Percentiles rank a stretch among this genome's conserved stretches.
Conservation (phyloP, 75 land plant genomes). For the Azolla pinnata region DNA sequence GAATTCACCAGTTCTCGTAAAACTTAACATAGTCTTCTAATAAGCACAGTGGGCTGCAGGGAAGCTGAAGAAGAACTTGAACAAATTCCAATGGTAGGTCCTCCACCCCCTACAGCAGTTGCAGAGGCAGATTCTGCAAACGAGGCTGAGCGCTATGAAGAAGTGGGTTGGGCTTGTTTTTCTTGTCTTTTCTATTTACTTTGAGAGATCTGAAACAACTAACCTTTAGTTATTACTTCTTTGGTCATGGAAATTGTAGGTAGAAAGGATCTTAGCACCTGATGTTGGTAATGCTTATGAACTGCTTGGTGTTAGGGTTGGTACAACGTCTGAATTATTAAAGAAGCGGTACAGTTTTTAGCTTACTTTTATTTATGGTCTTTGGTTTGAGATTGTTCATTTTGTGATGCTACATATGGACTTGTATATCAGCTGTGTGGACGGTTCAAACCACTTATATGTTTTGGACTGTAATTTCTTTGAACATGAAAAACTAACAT, state of each 20-base stretch:
- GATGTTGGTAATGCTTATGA: conserved; percentile 72
- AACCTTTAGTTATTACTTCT: too few species aligned
- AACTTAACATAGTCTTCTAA: background rate
- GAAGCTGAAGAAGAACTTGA: conserved; percentile 69
- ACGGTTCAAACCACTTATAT: too few species aligned
- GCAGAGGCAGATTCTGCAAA: conserved; percentile 87
- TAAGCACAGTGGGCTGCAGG: conserved; percentile 18
- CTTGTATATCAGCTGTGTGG: background rate
- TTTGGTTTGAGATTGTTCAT: too few species aligned
- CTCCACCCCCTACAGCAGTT: conserved; percentile 87
- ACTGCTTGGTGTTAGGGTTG: conserved; percentile 60
- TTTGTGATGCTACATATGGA: background rate
- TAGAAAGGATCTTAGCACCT: conserved; percentile 65
- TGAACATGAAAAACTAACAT: too few species aligned
- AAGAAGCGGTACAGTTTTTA: conserved; percentile 91
- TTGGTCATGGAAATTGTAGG: too few species aligned
- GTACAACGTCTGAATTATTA: conserved; percentile 41
- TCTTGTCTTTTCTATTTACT: too few species aligned
- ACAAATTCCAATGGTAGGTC: conserved; percentile 66
- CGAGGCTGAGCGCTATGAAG: conserved; percentile 99
- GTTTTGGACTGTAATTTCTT: too few species aligned
- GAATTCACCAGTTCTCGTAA: background rate
- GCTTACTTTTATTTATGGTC: too few species aligned
- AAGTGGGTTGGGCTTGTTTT: too few species aligned
- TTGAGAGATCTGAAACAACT: too few species aligned